Conservation (phyloP, 805 yeast species). For the Pichia nanzhaoensis region DNA sequence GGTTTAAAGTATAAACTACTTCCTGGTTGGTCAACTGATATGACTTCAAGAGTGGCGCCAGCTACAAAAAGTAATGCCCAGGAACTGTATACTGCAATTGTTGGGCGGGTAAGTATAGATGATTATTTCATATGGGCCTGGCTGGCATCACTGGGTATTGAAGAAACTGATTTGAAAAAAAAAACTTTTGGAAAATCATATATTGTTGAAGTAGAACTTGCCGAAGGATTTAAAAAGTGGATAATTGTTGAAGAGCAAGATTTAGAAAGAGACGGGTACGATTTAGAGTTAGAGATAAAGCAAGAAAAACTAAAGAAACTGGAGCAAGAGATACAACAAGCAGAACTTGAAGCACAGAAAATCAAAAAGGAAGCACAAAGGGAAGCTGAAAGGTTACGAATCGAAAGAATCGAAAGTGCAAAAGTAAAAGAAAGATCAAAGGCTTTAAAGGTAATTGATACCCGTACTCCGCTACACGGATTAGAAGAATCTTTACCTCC, state of each 20-base stretch:
- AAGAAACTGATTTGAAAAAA: slow-evolving; percentile 59
- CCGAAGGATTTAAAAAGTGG: slow-evolving; percentile 73
- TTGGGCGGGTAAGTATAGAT: slow-evolving; percentile 64
- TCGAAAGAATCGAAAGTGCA: slow-evolving; percentile 1
- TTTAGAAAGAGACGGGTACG: slow-evolving; percentile 32
- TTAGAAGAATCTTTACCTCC: slow-evolving; percentile 6
- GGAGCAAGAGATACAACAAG: slow-evolving; percentile 23
- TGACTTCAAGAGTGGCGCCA: slow-evolving; percentile 18
- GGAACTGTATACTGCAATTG: slow-evolving; percentile 36
- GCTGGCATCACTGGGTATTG: slow-evolving; percentile 71
- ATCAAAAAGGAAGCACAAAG: slow-evolving; percentile 11
- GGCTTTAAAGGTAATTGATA: background rate
- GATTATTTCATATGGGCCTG: slow-evolving; percentile 92
- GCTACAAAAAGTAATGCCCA: slow-evolving; percentile 17
- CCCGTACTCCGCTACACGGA: too few species aligned
- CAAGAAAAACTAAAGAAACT: slow-evolving; percentile 28
- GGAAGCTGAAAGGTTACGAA: slow-evolving; percentile 4
- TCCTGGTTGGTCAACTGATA: slow-evolving; percentile 33
- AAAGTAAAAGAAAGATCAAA: background rate
- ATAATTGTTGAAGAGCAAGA: slow-evolving; percentile 65
- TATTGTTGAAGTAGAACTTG: slow-evolving; percentile 73
- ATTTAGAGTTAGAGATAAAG: slow-evolving; percentile 30
- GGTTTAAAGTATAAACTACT: slow-evolving; percentile 23
- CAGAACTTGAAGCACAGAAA: slow-evolving; percentile 24
- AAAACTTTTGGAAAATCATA: slow-evolving; percentile 73